Conservation (phyloP, 495 filamentous ascomycete genomes). For the Trichocladium uniseriatum region DNA sequence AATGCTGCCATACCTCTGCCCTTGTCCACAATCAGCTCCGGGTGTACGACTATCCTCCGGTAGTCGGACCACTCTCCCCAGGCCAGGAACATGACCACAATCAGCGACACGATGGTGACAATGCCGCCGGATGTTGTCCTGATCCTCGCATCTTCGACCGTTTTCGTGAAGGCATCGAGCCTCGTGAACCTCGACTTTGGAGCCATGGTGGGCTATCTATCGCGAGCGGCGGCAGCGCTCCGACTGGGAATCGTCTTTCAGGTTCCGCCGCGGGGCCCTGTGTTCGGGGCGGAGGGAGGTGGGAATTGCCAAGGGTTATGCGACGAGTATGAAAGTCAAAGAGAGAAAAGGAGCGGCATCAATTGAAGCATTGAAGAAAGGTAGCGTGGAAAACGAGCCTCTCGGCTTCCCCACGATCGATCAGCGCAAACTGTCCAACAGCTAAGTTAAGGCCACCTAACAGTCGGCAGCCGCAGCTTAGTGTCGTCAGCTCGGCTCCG, state of each 20-base stretch:
- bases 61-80: slow-evolving; percentile 97
- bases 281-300: not conserved
- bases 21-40: slow-evolving; percentile 94
- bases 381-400: not conserved
- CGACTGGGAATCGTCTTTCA: not conserved
- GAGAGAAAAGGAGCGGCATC: slow-evolving; percentile 11
- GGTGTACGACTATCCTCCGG: slow-evolving; percentile 71
- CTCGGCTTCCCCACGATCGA: not conserved
- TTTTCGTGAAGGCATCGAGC: slow-evolving; percentile 97
- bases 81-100: slow-evolving; percentile 78
- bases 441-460: slow-evolving; percentile 24
- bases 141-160: slow-evolving; percentile 93
- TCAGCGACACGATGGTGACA: slow-evolving; percentile 80
- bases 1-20: slow-evolving; percentile 59
- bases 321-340: not conserved
- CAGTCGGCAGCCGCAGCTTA: slow-evolving; percentile 11
- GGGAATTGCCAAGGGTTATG: not conserved
- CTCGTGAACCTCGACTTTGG: slow-evolving; percentile 80
- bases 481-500: not conserved
- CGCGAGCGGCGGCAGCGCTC: slow-evolving; percentile 5
- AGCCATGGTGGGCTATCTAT: slow-evolving; percentile 44
- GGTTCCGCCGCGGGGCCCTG: slow-evolving; percentile 5
- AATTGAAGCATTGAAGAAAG: slow-evolving; percentile 10
- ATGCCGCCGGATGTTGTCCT: slow-evolving; percentile 96
- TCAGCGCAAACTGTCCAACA: not conserved